A percentile compares a stretch with the other conserved stretches of the same genome.
Conservation (phyloP, 2,329 filamentous ascomycete species). For the Zymoseptoria ardabiliae region DNA sequence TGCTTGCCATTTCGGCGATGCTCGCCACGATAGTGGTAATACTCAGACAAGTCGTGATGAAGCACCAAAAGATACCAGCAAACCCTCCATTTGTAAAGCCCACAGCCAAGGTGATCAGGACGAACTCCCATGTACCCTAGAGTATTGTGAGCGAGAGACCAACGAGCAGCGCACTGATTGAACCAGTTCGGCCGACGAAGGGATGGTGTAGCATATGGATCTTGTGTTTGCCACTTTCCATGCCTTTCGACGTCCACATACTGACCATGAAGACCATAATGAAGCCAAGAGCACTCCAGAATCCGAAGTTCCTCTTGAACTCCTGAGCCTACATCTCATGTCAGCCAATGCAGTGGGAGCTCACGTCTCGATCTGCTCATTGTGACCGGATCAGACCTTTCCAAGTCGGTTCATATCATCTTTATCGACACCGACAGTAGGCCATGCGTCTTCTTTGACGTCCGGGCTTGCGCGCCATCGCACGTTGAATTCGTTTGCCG, state of each 20-base stretch:
- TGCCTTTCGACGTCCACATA: not conserved
- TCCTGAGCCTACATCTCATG: slow-evolving; percentile 6
- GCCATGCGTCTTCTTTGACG: no score
- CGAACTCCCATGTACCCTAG: slow-evolving; percentile 19
- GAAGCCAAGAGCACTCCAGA: slow-evolving; percentile 25
- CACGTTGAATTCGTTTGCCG: no score
- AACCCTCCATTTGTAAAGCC: slow-evolving; percentile 20
- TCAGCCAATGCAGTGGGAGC: not conserved
- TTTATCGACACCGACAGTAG: not conserved
- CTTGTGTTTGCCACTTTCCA: not conserved
- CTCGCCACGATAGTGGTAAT: slow-evolving; percentile 18
- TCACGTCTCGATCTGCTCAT: not conserved
- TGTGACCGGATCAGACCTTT: not conserved
- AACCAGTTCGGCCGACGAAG: not conserved
- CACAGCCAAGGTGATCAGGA: slow-evolving; percentile 11
- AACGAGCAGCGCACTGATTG: not conserved
- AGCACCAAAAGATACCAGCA: slow-evolving; percentile 13
- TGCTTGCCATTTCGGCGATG: slow-evolving; percentile 25
- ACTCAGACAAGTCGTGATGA: slow-evolving; percentile 13
- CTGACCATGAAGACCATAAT: slow-evolving; percentile 27
- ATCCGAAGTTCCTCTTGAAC: slow-evolving; percentile 25
- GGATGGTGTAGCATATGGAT: not conserved
- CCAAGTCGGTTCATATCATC: not conserved
- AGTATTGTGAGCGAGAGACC: not conserved
- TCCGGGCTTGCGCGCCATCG: no score